Evolutionary conservation across 2,329 filamentous ascomycete species (phyloP).

Genomic region (Aspergillus sp.): DNA sequence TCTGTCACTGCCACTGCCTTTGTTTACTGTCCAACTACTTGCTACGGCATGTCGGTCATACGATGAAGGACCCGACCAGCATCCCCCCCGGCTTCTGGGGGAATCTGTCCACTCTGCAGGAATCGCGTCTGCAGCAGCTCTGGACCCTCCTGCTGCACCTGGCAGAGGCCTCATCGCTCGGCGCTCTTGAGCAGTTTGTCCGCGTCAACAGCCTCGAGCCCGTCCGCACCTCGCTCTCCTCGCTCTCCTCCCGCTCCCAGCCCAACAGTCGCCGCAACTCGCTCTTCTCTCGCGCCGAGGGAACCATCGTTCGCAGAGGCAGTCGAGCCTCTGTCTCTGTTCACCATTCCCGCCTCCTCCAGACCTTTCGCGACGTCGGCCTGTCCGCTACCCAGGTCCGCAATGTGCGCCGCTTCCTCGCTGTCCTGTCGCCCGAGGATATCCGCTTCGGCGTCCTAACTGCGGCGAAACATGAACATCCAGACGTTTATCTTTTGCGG

Average conservation of each 20-base stretch:
- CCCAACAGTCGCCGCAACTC: slow-evolving; percentile 32
- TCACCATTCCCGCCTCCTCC: slow-evolving; percentile 5
- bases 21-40: no score
- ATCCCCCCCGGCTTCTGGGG: slow-evolving; percentile 64
- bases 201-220: slow-evolving; percentile 44
- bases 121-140: slow-evolving; percentile 77
- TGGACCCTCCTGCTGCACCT: slow-evolving; percentile 70
- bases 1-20: no score
- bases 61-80: background rate
- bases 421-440: slow-evolving; percentile 70
- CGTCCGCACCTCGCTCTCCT: background rate
- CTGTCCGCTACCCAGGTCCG: slow-evolving; percentile 57
- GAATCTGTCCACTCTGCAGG: slow-evolving; percentile 78
- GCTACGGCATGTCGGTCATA: background rate
- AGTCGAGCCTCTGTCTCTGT: slow-evolving; percentile 62
- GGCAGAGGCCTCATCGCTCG: slow-evolving; percentile 56
- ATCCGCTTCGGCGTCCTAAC: slow-evolving; percentile 78
- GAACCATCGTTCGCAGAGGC: slow-evolving; percentile 61
- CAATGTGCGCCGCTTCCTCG: slow-evolving; percentile 74
- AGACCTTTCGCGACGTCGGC: slow-evolving; percentile 11
- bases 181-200: slow-evolving; percentile 49
- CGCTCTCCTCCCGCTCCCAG: slow-evolving; percentile 35
- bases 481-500: slow-evolving; percentile 75
- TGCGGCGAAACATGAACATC: slow-evolving; percentile 91
- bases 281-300: slow-evolving; percentile 20